Evolutionary conservation across 2,329 filamentous ascomycete genomes (phyloP), one percentile per base, ranked within the genome.

Genomic region (Fusarium sp.): DNA sequence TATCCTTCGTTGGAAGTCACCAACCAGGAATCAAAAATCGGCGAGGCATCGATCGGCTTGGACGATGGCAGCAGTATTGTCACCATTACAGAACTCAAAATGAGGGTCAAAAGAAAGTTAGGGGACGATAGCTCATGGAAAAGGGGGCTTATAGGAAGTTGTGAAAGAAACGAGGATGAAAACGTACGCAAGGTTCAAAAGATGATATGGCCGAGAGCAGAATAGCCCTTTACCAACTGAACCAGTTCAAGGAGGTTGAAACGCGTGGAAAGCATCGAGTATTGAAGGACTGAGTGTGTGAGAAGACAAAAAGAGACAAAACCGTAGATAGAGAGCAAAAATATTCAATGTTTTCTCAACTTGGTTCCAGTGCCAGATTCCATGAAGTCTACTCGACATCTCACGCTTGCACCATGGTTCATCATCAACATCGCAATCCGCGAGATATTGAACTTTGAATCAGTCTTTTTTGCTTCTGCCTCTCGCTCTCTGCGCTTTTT

Each of bases 391-490:
- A 18, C 47, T 31, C n/a, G 8, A 3, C n/a, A 45, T 56, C 3
- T 35, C 54, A 58, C 54, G 14, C 16, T 16, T 38, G 16, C 22
- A 58, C 54, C 7, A 25, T 36, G 9, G 16, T 31, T 22, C 10
- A 20, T 29, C 38, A 56, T 27, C 16, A 25, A 27, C 13, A 14
- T 16, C 42, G n/a, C 14, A 47, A 57, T 56, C 38, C 27, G 18
- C 40, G 4, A 35, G 16, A 42, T 29, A 29, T 29, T 69, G 25
- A 13, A 36, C 64, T 61, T 63, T n/a, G 45, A 59, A 60, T 64
- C 57, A 68, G 47, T 73, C 62, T 47, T 66, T 66, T 59, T 72
- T 74, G 52, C 68, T 50, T 73, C 16, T 38, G 33, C 29, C 31
- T 57, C 33, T 58, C 13, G 33, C 31, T 58, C 54, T 40, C 33